Conservation (phyloP, 2,329 filamentous ascomycete genomes). For the Pseudovirgaria hyperparasitica region DNA sequence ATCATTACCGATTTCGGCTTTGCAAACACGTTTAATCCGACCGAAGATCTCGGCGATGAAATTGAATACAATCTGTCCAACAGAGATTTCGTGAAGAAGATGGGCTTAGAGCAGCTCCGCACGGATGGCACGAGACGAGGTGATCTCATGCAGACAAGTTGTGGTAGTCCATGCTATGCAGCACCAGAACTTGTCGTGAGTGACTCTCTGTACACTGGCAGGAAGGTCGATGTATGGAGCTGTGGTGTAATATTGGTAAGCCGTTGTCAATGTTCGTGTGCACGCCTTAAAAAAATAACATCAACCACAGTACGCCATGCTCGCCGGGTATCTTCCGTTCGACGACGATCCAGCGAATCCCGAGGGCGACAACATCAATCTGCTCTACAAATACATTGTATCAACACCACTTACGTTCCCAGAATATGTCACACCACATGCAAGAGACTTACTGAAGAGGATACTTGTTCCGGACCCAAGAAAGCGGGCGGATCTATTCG, state of each 20-base stretch:
- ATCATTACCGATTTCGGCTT: constrained; percentile 99
- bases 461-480: constrained; percentile 93
- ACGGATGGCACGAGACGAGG: constrained; percentile 67
- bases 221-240: constrained; percentile 98
- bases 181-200: constrained; percentile 95
- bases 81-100: constrained; percentile 74
- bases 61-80: constrained; percentile 80
- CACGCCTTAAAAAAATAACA: constrained; percentile 7
- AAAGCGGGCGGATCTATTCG: constrained; percentile 89
- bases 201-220: constrained; percentile 90
- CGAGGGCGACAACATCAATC: constrained; percentile 97
- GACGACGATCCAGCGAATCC: constrained; percentile 97
- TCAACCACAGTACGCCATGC: constrained; percentile 75
- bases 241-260: constrained; percentile 95
- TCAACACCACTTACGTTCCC: constrained; percentile 94
- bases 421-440: constrained; percentile 96
- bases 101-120: constrained; percentile 71
- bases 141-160: constrained; percentile 98
- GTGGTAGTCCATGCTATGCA: constrained; percentile 94
- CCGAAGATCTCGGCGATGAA: constrained; percentile 78
- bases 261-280: constrained; percentile 10
- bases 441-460: constrained; percentile 77
- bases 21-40: constrained; percentile 88
- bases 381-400: constrained; percentile 98
- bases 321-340: constrained; percentile 93